Base-by-base conservation (phyloP, 371 early-diverging fungal species). In the Mucor velutinosus region DNA sequence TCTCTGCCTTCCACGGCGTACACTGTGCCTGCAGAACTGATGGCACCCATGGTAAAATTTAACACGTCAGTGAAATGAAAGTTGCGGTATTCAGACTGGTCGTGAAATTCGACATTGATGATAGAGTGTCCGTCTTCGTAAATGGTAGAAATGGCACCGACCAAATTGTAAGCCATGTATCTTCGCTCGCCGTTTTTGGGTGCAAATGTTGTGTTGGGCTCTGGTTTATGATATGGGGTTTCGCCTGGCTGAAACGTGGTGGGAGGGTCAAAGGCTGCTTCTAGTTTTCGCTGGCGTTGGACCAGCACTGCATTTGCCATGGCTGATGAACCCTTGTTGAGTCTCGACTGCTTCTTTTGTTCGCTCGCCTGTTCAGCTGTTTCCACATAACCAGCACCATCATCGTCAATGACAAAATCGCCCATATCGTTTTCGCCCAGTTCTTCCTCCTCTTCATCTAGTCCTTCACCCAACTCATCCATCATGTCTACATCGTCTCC, bases 61-160 rank as follows among this genome's bases (percentile, higher is more conserved):
- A 79, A 77, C 60, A 83, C 83, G 69, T 97, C 96, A 1, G 89
- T 86, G 59, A 97, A 95, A 66, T 92, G 91, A 60, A 92, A 90
- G 62, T 93, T 91, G 25, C 93, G 85, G 57, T 88, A 80, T 19
- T 82, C 64, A 7, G 91, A 79, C 67, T 93, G 89, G 81, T 97
- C 96, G 71, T 94, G 92, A 64, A 93, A 95, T 56, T 93, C 93
- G 4, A 97, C 92, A 66, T 92, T 90, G 37, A 97, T 75, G 4
- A 92, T 89, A 4, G 89, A 86, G 71, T 91, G 88, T 0, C 86
- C 76, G 7, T 81, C 88, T 66, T 93, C 90, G 35, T 83, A 83
- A 39, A 94, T 86, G 7, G 91, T 82, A 19, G 87, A 84, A n/a
- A 97, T 87, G 5, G 85, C 77, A 12, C 97, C 97, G 33, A 92